These are phyloP conservation scores for Aspergillus intermedius DNA, from an alignment of 2,329 filamentous ascomycete species.

Conservation along the genomic window DNA sequence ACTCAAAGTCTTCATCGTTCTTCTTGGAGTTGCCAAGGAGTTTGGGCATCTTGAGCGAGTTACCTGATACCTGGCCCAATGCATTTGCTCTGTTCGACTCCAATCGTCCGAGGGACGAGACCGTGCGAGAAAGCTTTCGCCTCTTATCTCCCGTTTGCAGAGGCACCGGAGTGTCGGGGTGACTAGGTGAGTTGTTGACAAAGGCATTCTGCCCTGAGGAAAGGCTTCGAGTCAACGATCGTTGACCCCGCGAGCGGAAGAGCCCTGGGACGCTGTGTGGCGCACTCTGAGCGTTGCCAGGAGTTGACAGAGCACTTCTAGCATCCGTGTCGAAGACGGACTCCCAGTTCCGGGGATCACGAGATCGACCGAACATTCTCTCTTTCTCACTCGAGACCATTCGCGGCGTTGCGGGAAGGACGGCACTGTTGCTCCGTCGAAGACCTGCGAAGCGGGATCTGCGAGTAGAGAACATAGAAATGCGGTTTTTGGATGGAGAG, in stretches of 20 bases:
- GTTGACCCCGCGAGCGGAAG: constrained; percentile 62
- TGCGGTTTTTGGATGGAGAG: constrained; percentile 54
- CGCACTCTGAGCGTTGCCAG: constrained; percentile 69
- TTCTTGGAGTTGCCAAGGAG: constrained; percentile 18
- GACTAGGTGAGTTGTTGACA: constrained; percentile 30
- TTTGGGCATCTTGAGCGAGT: constrained; percentile 21
- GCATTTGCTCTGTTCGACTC: constrained; percentile 39
- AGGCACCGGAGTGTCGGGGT: constrained; percentile 48
- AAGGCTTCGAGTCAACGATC: constrained; percentile 42
- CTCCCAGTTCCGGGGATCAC: constrained; percentile 85
- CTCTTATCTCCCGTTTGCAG: constrained; percentile 47
- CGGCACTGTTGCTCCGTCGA: constrained; percentile 65
- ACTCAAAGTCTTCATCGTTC: constrained; percentile 34
- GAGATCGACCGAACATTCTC: constrained; percentile 65
- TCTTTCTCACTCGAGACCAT: constrained; percentile 44
- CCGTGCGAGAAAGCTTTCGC: constrained; percentile 54
- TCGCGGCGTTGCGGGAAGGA: constrained; percentile 53
- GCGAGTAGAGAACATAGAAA: constrained; percentile 42
- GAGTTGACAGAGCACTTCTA: constrained; percentile 70
- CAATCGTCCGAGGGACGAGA: constrained; percentile 57
- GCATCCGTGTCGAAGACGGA: constrained; percentile 78
- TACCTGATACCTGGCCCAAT: constrained; percentile 33
- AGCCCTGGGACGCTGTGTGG: constrained; percentile 64
- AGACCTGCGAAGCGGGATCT: constrained; percentile 49
- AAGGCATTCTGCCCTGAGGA: constrained; percentile 49